Conservation (phyloP, 345 rosid species). For the Zanthoxylum bungeanum region DNA sequence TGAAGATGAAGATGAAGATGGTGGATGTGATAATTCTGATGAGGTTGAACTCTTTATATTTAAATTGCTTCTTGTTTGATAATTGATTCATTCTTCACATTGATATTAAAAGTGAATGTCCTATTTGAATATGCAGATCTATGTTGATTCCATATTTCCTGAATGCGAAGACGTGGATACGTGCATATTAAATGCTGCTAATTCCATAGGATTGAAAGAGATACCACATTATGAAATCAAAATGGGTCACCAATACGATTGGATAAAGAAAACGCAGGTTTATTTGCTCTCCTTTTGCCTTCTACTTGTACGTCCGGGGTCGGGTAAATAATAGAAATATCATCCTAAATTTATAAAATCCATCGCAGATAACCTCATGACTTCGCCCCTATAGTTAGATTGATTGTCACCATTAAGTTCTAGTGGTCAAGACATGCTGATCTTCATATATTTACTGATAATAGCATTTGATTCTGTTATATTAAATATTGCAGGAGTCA, state of each 20-base stretch:
- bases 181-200: constrained; percentile 65
- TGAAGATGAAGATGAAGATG: constrained; percentile 42
- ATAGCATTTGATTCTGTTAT: not conserved
- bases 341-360: too few relatives aligned
- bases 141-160: constrained; percentile 64
- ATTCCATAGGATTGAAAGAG: constrained; percentile 65
- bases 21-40: constrained; percentile 35
- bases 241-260: constrained; percentile 56
- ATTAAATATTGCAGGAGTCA: constrained; percentile 50
- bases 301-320: too few relatives aligned
- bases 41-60: constrained; percentile 39
- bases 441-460: not conserved
- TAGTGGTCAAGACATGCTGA: not conserved
- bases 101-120: too few relatives aligned
- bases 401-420: not conserved
- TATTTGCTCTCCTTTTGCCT: constrained; percentile 4
- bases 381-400: not conserved
- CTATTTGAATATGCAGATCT: constrained; percentile 45
- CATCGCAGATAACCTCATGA: too few relatives aligned
- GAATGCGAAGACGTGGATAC: constrained; percentile 50
- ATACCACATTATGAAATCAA: constrained; percentile 58
- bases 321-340: too few relatives aligned
- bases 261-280: constrained; percentile 78
- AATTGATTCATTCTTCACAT: not conserved
- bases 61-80: not conserved